A percentile compares a stretch with the other conserved stretches of the same genome.
Evolutionary conservation across 805 yeast species (phyloP).

Genomic region (Candida ovalis): DNA sequence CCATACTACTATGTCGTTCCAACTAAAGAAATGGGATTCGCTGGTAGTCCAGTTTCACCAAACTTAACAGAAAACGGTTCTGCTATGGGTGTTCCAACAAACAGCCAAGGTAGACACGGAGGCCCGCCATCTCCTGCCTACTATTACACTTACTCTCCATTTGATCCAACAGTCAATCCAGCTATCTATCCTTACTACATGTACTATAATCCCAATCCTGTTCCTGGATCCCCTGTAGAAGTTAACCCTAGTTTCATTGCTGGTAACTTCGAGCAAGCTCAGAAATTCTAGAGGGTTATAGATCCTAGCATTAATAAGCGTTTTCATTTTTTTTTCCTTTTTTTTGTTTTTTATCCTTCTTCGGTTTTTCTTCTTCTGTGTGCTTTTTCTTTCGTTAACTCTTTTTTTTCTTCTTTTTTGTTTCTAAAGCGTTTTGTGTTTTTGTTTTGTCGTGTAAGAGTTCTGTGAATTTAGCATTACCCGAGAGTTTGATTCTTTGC

Average conservation of each 20-base stretch:
- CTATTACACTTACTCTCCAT: constrained; percentile 28
- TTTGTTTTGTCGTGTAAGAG: not conserved
- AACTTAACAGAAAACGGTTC: constrained; percentile 9
- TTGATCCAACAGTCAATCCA: constrained; percentile 20
- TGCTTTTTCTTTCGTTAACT: no score
- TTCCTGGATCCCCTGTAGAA: constrained; percentile 19
- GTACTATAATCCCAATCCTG: constrained; percentile 27
- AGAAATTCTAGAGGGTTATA: not conserved
- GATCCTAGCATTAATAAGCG: not conserved
- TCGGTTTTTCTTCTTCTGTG: not conserved
- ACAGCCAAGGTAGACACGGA: constrained; percentile 12
- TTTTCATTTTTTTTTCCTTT: not conserved
- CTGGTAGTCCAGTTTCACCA: constrained; percentile 13
- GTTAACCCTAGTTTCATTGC: constrained; percentile 12
- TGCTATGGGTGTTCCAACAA: constrained; percentile 12
- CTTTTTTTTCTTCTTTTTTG: not conserved
- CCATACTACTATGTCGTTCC: constrained; percentile 30
- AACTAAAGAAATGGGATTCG: constrained; percentile 22
- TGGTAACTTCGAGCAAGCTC: constrained; percentile 14
- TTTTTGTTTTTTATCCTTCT: not conserved
- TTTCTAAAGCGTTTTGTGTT: not conserved
- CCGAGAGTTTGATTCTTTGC: not conserved
- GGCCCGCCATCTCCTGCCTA: constrained; percentile 23
- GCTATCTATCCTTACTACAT: constrained; percentile 30
- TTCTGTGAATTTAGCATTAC: not conserved